These are phyloP conservation scores for Metschnikowia lachancei DNA, from an alignment of 805 yeast species.

Conservation along the genomic window DNA sequence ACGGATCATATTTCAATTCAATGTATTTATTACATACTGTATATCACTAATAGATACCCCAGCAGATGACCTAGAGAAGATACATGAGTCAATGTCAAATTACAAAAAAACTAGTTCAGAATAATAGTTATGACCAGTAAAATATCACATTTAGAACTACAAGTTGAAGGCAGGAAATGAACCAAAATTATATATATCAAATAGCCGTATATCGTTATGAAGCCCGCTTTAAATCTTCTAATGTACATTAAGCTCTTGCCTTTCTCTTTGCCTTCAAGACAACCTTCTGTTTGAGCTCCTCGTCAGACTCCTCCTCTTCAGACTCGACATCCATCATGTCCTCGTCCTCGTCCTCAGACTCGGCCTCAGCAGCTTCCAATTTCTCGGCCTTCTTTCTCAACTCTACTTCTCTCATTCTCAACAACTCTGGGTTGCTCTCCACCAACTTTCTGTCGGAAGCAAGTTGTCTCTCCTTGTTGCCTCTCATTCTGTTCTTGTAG, in stretches of 20 bases:
- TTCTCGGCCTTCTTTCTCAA: slow-evolving; percentile 72
- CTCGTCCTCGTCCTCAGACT: slow-evolving; percentile 32
- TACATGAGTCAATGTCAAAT: no score
- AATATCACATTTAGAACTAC: no score
- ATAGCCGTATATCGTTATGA: slow-evolving; percentile 6
- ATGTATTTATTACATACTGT: no score
- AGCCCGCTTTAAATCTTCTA: slow-evolving; percentile 8
- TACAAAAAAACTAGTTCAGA: no score
- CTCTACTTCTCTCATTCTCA: slow-evolving; percentile 92
- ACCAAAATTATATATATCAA: slow-evolving; percentile 4
- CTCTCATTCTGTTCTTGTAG: slow-evolving; percentile 99
- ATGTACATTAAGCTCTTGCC: slow-evolving; percentile 21
- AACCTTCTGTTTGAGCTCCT: slow-evolving; percentile 52
- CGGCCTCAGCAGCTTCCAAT: slow-evolving; percentile 42
- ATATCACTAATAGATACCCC: no score
- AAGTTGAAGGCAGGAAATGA: no score
- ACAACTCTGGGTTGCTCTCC: slow-evolving; percentile 81
- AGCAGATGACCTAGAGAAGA: no score
- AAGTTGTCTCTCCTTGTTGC: slow-evolving; percentile 84
- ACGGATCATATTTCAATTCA: no score
- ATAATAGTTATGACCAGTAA: no score
- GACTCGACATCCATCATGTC: slow-evolving; percentile 42
- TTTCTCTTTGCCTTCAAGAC: slow-evolving; percentile 62
- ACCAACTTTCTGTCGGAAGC: slow-evolving; percentile 86
- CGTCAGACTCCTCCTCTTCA: slow-evolving; percentile 46